These are phyloP conservation scores for Lentinula guzmanii DNA, from an alignment of 768 basidiomycete genomes.

Conservation along the genomic window DNA sequence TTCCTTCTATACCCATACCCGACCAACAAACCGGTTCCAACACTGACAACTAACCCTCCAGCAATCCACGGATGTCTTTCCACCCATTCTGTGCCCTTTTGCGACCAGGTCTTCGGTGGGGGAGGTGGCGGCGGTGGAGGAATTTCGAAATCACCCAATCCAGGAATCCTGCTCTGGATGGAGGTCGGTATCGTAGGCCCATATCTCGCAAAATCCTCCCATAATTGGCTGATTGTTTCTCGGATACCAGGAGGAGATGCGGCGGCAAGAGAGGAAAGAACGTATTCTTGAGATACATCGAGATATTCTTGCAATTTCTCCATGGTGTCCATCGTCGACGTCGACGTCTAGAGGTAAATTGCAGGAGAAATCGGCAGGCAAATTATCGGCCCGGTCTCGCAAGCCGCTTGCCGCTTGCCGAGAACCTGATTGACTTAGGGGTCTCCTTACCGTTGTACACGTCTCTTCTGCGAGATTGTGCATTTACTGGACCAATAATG, in stretches of 20 bases:
- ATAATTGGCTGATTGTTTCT: conserved; percentile 62
- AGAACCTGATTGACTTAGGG: no score
- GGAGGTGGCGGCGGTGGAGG: conserved; percentile 60
- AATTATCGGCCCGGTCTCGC: no score
- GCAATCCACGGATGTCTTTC: conserved; percentile 56
- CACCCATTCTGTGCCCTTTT: conserved; percentile 46
- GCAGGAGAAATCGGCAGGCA: no score
- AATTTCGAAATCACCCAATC: conserved; percentile 57
- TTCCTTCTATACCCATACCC: conserved; percentile 40
- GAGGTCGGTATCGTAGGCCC: conserved; percentile 62
- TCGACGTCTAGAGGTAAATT: no score
- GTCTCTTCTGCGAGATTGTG: no score
- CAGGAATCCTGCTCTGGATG: conserved; percentile 38
- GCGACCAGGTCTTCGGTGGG: conserved; percentile 36
- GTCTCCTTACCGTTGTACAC: no score
- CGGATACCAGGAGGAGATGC: conserved; percentile 38
- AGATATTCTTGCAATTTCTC: conserved; percentile 72
- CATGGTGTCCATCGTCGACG: conserved; percentile 22
- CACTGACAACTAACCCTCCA: conserved; percentile 39
- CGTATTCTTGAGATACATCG: conserved; percentile 55
- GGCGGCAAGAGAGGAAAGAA: conserved; percentile 45
- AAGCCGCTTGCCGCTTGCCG: no score
- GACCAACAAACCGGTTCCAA: conserved; percentile 57
- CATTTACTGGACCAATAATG: no score
- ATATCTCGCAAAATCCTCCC: conserved; percentile 77